phyloP scores from a whole-genome alignment of 1,284 basidiomycete species.

The Moniliophthora roreri region DNA sequence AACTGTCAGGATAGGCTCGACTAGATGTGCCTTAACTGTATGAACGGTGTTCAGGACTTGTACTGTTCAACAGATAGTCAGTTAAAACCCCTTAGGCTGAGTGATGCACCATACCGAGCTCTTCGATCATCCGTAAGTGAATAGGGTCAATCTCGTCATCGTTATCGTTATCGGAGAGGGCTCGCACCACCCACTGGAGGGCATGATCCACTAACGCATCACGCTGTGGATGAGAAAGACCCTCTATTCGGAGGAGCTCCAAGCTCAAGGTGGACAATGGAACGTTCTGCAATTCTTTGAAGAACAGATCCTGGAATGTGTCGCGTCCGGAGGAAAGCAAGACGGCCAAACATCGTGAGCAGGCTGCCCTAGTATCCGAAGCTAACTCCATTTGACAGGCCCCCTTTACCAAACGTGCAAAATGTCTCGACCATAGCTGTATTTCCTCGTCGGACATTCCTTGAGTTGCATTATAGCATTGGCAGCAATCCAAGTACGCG shows the following conservation, averaged over 20 bases:
- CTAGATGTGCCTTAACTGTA: slow-evolving; percentile 55
- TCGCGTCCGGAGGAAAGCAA: background rate
- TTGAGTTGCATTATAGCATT: background rate
- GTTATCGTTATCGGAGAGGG: slow-evolving; percentile 33
- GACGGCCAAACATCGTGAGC: background rate
- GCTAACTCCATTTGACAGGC: background rate
- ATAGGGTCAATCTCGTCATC: slow-evolving; percentile 23
- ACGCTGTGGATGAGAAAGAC: slow-evolving; percentile 19
- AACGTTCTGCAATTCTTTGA: slow-evolving; percentile 12
- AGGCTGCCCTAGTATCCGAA: background rate
- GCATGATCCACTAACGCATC: slow-evolving; percentile 40
- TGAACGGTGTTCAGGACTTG: slow-evolving; percentile 19
- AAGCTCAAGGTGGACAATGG: slow-evolving; percentile 19
- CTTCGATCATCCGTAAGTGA: slow-evolving; percentile 26
- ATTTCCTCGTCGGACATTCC: slow-evolving; percentile 7
- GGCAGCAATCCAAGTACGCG: slow-evolving; percentile 37
- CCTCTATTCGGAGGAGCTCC: slow-evolving; percentile 31
- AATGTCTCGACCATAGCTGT: background rate
- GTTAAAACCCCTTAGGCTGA: slow-evolving; percentile 1
- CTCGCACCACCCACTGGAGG: slow-evolving; percentile 49
- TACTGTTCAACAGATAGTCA: slow-evolving; percentile 23
- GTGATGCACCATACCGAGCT: slow-evolving; percentile 37
- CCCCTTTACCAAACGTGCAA: background rate
- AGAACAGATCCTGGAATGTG: background rate
- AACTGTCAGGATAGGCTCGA: slow-evolving; percentile 74